phyloP scores from a whole-genome alignment of 2,329 filamentous ascomycete species.

The Tolypocladium inflatum region DNA sequence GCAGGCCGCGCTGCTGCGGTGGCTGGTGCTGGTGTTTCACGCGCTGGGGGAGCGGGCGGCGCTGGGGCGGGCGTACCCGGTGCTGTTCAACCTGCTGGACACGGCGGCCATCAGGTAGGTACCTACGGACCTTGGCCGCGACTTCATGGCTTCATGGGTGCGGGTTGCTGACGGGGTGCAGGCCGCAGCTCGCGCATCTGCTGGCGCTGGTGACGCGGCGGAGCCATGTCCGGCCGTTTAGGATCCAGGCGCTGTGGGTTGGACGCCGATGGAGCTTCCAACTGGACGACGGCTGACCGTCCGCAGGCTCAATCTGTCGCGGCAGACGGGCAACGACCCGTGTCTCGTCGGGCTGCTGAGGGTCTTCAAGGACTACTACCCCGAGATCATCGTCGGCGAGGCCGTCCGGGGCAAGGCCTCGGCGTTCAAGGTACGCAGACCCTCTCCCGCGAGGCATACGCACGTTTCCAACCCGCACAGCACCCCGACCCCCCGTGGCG shows the following conservation, averaged over 20 bases:
- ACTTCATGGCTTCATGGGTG: too few species aligned
- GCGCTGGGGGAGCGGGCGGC: conserved; percentile 53
- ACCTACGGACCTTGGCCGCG: conserved; percentile 1
- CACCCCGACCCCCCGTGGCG: conserved; percentile 73
- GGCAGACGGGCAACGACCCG: conserved; percentile 62
- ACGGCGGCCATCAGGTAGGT: conserved; percentile 68
- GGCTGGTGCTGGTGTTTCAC: conserved; percentile 70
- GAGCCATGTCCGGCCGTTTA: conserved; percentile 74
- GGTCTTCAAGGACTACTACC: conserved; percentile 87
- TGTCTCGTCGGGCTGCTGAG: conserved; percentile 64
- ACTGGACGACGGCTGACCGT: not conserved
- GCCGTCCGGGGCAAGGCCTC: conserved; percentile 50
- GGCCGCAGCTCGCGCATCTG: conserved; percentile 61
- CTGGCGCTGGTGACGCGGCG: conserved; percentile 70
- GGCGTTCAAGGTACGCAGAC: conserved; percentile 43
- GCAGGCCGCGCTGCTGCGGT: conserved; percentile 64
- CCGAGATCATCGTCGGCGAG: conserved; percentile 74
- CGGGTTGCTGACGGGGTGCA: conserved; percentile 10
- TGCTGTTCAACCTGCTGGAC: conserved; percentile 74
- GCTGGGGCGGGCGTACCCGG: conserved; percentile 60
- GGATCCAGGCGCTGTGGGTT: conserved; percentile 65
- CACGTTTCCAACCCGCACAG: conserved; percentile 23
- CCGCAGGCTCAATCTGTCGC: conserved; percentile 44
- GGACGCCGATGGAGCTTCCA: not conserved
- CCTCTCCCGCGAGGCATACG: not conserved